A percentile compares a stretch with the other conserved stretches of the same genome.
These are phyloP conservation scores for Stemphylium beticola DNA, from an alignment of 2,329 filamentous ascomycete species.

Conservation along the genomic window DNA sequence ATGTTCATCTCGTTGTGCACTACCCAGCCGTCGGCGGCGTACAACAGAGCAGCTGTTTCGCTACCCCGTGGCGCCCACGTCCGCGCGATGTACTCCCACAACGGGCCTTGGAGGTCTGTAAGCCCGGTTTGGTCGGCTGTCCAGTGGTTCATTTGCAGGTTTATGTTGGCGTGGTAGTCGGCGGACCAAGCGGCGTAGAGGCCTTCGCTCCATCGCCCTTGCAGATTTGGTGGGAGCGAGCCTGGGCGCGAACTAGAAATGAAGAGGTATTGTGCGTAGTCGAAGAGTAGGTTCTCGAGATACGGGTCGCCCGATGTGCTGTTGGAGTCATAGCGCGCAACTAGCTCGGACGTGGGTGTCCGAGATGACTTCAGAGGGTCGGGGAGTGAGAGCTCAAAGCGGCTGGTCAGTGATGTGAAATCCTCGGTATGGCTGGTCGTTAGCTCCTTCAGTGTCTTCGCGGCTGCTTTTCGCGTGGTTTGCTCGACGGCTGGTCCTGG, in stretches of 20 bases:
- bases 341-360: conserved; percentile 48
- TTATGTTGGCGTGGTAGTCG: conserved; percentile 66
- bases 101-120: conserved; percentile 51
- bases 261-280: conserved; percentile 61
- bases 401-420: conserved; percentile 48
- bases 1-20: conserved; percentile 65
- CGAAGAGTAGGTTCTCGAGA: conserved; percentile 61
- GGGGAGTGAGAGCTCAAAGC: conserved; percentile 55
- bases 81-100: conserved; percentile 62
- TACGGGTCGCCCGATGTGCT: conserved; percentile 55
- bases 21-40: conserved; percentile 63
- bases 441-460: conserved; percentile 43
- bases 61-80: conserved; percentile 62
- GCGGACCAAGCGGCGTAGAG: conserved; percentile 57
- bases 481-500: conserved; percentile 50
- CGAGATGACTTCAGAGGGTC: conserved; percentile 52
- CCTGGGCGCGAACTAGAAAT: conserved; percentile 61
- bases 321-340: conserved; percentile 36
- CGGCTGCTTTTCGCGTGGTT: conserved; percentile 41
- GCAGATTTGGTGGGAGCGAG: conserved; percentile 62
- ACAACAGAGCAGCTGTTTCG: conserved; percentile 61
- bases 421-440: conserved; percentile 50
- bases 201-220: conserved; percentile 61
- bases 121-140: conserved; percentile 60
- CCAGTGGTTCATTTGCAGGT: conserved; percentile 69